A percentile compares a stretch with the other conserved stretches of the same genome.
phyloP scores from a whole-genome alignment of 1,284 basidiomycete species.

The Tylopilus sp. region DNA sequence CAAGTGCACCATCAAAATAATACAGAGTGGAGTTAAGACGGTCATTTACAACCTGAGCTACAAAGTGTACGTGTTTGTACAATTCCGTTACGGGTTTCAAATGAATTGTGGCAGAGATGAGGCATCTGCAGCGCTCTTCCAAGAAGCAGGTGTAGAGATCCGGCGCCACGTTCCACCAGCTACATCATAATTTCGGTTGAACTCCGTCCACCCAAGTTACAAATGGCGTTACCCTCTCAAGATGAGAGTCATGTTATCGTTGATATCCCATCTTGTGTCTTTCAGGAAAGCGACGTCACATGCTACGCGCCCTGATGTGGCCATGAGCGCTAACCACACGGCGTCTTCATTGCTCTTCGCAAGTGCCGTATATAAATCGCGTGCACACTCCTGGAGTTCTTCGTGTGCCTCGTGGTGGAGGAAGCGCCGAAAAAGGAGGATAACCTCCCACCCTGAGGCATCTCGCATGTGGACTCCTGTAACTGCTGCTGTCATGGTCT shows the following conservation, averaged over 20 bases:
- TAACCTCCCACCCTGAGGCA: conserved; percentile 73
- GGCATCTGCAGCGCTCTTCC: conserved; percentile 73
- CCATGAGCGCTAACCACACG: conserved; percentile 75
- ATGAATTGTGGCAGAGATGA: conserved; percentile 58
- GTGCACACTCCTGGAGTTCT: conserved; percentile 69
- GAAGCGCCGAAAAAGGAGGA: conserved; percentile 72
- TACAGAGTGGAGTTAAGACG: conserved; percentile 88
- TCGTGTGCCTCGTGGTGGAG: conserved; percentile 63
- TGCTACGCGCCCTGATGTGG: conserved; percentile 48
- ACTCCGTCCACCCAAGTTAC: neutral
- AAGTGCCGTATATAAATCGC: conserved; percentile 63
- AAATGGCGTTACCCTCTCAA: conserved; percentile 29
- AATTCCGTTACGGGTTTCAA: neutral
- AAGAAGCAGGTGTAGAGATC: conserved; percentile 76
- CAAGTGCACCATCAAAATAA: conserved; percentile 95
- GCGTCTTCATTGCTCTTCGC: conserved; percentile 68
- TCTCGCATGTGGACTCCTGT: conserved; percentile 69
- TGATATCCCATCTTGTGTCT: conserved; percentile 61
- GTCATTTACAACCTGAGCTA: conserved; percentile 97
- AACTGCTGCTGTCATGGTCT: conserved; percentile 67
- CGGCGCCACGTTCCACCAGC: conserved; percentile 57
- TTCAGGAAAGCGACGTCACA: conserved; percentile 51
- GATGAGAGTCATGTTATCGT: conserved; percentile 50
- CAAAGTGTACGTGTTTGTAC: conserved; percentile 69
- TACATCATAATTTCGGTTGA: conserved; percentile 16